Conservation (phyloP, 179 eudicot species). For the Heliamphora pulchella region DNA sequence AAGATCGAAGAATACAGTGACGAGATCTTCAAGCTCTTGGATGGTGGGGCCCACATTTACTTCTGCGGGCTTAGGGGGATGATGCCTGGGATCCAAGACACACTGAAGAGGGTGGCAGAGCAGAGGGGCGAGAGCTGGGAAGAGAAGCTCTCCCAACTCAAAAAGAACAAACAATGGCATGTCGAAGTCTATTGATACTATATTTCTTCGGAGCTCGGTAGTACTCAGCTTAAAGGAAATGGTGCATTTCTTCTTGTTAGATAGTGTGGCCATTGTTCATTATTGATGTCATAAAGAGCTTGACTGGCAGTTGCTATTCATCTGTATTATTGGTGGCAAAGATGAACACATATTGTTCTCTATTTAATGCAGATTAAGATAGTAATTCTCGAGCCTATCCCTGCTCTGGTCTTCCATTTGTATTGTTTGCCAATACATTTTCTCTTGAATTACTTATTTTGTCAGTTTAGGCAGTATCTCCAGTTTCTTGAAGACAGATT, state of each 20-base stretch:
- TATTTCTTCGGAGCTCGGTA: not conserved
- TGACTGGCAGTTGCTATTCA: not conserved
- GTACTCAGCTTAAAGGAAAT: not conserved
- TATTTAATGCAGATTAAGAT: not conserved
- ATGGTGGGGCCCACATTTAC: conserved; percentile 80
- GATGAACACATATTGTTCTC: not conserved
- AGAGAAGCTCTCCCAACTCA: conserved; percentile 61
- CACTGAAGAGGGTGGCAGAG: conserved; percentile 75
- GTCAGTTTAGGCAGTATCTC: no score
- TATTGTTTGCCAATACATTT: not conserved
- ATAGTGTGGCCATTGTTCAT: not conserved
- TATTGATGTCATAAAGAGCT: not conserved
- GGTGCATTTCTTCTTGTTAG: not conserved
- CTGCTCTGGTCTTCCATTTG: not conserved
- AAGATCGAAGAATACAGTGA: conserved; percentile 89
- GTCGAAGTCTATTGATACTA: conserved; percentile 73
- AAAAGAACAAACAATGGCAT: conserved; percentile 97
- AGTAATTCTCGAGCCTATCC: not conserved
- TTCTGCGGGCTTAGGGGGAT: conserved; percentile 92
- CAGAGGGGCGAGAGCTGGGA: conserved; percentile 94
- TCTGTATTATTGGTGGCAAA: not conserved
- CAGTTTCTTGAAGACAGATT: no score
- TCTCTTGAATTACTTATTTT: no score
- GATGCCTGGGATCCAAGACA: conserved; percentile 97
- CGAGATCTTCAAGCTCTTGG: conserved; percentile 73